Evolutionary conservation across 179 eudicot genomes (phyloP), one percentile per base, ranked within the genome.

Genomic region (Beta macrorhiza): DNA sequence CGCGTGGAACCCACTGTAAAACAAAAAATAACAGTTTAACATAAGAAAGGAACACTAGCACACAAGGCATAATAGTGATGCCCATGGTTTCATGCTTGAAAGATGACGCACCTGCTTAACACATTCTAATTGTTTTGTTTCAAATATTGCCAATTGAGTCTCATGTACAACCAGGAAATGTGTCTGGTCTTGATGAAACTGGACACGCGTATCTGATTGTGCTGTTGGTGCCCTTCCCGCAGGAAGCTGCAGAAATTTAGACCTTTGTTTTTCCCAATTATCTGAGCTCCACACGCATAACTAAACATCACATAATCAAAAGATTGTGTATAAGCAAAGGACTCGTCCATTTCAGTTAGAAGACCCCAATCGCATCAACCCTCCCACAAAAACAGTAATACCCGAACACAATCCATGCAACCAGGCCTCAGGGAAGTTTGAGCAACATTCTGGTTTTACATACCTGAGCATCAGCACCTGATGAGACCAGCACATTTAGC

Each of bases 381-480:
- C 12, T 63, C 42, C 65, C 37, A 63, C 20, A 63, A 29, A 63
- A 63, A 63, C 42, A 7, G 32, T 47, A 74, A 7, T 37, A 15
- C 56, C 17, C 64, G 15, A 56, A 16, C n/a, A 14, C 37, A 29
- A 6, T 15, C 22, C 52, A 55, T 32, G 6, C 52, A 22, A 8
- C 3, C 15, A 45, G n/a, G 20, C 25, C 37, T 51, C 57, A 19
- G 52, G 72, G 14, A 0, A 37, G 71, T 45, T 19, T 70, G 59
- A 8, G 44, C 52, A n/a, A 7, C 19, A 6, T 5, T 61, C n/a
- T 61, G 25, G 37, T 53, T 22, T 19, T 53, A 71, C 72, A 25
- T 74, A 95, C 99, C 94, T 96, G 97, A 74, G 98, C 87, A 92
- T 96, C 99, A n/a, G 98, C 99, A 49, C 99, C 99, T 20, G 97